Evolutionary conservation across 305 asterid species (phyloP), one percentile per base, ranked within the genome.

Genomic region (Lippia alba): DNA sequence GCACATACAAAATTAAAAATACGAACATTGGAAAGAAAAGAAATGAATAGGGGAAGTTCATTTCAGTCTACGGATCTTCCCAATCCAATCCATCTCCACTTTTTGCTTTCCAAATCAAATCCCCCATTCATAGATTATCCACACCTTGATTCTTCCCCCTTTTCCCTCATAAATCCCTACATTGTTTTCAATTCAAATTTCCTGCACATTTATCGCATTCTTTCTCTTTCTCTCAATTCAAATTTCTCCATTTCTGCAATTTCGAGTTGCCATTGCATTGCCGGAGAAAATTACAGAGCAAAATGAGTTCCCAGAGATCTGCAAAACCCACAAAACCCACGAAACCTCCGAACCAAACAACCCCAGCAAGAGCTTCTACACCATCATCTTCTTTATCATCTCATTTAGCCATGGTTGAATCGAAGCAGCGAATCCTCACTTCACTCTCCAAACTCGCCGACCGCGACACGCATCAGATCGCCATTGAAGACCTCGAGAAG

Each of bases 381-480:
- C n/a, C 14, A 8, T 74, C 92, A 5, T 51, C 56, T 2, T 81
- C 95, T 6, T 81, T 95, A 4, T 85, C 99, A 0, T 87, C 94
- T 14, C 99, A 95, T 70, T 69, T 95, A 15, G 98, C 96, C 20
- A 95, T 89, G 97, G 83, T 95, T 62, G 99, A 92, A 72, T 82
- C 92, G 68, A 95, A 95, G 88, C 98, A 95, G 74, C 79, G 96
- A 50, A 90, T 92, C 16, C 87, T 95, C 11, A 92, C 89, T 18
- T 95, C 97, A 6, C 88, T 95, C 1, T 85, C 96, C 16, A 95
- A 92, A 77, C 94, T 95, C 54, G 91, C 99, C 45, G 98, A 95
- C 79, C 84, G 98, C 54, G 99, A 95, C 75, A 95, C 99, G 34
- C 99, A 95, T 82, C 96, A 92, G 87, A 95, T 95, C 91, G 99